Percentiles rank a stretch among this genome's conserved stretches.
phyloP scores from a whole-genome alignment of 257 asterid species.

The Osmanthus fragrans region DNA sequence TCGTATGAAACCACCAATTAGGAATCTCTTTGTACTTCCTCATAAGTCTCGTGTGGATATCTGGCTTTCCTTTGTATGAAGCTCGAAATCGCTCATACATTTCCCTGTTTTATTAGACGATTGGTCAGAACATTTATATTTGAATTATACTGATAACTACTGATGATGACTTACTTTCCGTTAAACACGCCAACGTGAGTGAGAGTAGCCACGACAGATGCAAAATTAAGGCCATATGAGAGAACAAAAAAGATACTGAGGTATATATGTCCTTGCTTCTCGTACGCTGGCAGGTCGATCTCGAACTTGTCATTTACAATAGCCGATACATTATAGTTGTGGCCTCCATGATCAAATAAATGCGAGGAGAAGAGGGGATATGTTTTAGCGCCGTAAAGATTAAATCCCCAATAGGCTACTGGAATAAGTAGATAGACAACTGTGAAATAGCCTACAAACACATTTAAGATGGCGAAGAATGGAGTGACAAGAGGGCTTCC shows the following conservation, averaged over 20 bases:
- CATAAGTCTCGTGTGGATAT: slow-evolving; percentile 75
- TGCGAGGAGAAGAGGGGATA: slow-evolving; percentile 58
- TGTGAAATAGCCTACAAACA: slow-evolving; percentile 46
- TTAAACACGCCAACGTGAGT: slow-evolving; percentile 67
- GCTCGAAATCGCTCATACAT: slow-evolving; percentile 34
- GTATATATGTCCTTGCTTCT: slow-evolving; percentile 42
- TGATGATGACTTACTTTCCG: slow-evolving; percentile 54
- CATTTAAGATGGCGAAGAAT: slow-evolving; percentile 58
- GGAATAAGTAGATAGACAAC: slow-evolving; percentile 50
- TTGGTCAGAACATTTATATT: not conserved
- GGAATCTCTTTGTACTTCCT: slow-evolving; percentile 65
- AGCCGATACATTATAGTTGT: slow-evolving; percentile 40
- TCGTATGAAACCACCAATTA: slow-evolving; percentile 61
- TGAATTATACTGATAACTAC: not conserved
- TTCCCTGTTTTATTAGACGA: slow-evolving; percentile 39
- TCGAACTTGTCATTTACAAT: slow-evolving; percentile 66
- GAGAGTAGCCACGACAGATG: slow-evolving; percentile 57
- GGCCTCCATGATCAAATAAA: slow-evolving; percentile 40
- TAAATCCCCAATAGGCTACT: slow-evolving; percentile 54
- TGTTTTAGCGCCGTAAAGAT: slow-evolving; percentile 54
- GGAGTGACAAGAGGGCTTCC: slow-evolving; percentile 70
- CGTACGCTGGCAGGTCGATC: slow-evolving; percentile 46
- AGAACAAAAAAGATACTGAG: slow-evolving; percentile 55
- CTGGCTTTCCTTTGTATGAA: slow-evolving; percentile 44
- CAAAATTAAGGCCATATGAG: slow-evolving; percentile 65